Base-by-base conservation (phyloP, 1,284 basidiomycete genomes). In the Agroathelia rolfsii region DNA sequence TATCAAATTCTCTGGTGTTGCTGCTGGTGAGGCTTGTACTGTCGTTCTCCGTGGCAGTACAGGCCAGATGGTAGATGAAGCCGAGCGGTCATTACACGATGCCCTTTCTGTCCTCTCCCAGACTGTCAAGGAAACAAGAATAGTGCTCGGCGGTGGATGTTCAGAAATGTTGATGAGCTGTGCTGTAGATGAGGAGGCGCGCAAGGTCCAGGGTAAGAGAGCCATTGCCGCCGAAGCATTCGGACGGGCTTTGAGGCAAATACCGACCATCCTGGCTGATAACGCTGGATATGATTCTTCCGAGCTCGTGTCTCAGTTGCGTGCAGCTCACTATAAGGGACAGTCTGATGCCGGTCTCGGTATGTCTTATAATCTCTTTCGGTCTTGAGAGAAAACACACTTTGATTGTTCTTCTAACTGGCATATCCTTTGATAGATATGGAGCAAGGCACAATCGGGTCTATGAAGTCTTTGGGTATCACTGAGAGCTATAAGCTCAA, bases 401-500 rank as follows among this genome's bases (percentile, higher is more conserved):
- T n/a, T n/a, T n/a, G n/a, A n/a, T 27, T 24, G 33, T 33, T 35
- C 32, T n/a, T 32, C 6, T 18, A 24, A 18, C 15, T 31, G 13
- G 23, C 22, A 16, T 3, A 19, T 31, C 9, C 11, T 25, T 9
- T 23, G 25, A 14, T 50, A 85, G 92, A 97, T 55, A 89, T 98
- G 84, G 76, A 90, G 31, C 52, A 75, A 21, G 95, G 88, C 7
- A 62, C 64, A 2, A 77, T 98, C 32, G 89, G 74, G 0, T 92
- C 87, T 9, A 98, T 98, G 95, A 69, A 61, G 46, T 61, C 78
- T 33, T 66, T 92, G 4, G 95, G 94, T 24, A 62, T 98, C 24
- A 95, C 92, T 0, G 94, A 99, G 63, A 90, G 85, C 48, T 98
- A 90, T 64, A 98, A 98, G 67, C 68, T 99, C 42, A 99, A 98